Conservation (phyloP, 805 yeast genomes). For the Candida schatavii region DNA sequence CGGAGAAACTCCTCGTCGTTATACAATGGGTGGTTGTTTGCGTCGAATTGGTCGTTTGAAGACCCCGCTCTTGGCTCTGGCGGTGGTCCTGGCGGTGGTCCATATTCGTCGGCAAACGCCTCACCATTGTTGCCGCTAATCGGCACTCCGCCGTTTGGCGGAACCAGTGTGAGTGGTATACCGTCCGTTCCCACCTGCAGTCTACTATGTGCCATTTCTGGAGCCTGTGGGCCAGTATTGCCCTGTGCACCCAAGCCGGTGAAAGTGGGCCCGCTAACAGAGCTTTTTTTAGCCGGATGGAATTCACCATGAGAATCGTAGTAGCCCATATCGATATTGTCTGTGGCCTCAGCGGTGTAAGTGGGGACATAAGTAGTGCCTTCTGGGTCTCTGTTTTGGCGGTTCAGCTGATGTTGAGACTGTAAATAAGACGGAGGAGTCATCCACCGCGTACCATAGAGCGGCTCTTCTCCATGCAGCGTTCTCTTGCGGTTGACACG, state of each 20-base stretch:
- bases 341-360: slow-evolving; percentile 64
- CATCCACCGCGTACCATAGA: slow-evolving; percentile 80
- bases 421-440: slow-evolving; percentile 79
- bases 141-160: background rate
- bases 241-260: background rate
- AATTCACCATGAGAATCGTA: slow-evolving; percentile 61
- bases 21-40: slow-evolving; percentile 8
- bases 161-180: slow-evolving; percentile 12
- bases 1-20: slow-evolving; percentile 6
- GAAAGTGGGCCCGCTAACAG: background rate
- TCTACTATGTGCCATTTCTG: slow-evolving; percentile 23
- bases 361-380: slow-evolving; percentile 57
- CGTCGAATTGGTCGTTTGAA: background rate
- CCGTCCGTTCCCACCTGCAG: slow-evolving; percentile 13
- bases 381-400: slow-evolving; percentile 37
- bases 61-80: background rate
- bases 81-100: slow-evolving; percentile 9
- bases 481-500: slow-evolving; percentile 54
- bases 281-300: slow-evolving; percentile 31
- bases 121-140: slow-evolving; percentile 1
- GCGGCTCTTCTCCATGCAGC: slow-evolving; percentile 51
- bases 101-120: slow-evolving; percentile 2
- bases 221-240: slow-evolving; percentile 4
- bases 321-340: slow-evolving; percentile 67
- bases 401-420: slow-evolving; percentile 54